Conservation (phyloP, 805 yeast genomes). For the Ogataea henricii region DNA sequence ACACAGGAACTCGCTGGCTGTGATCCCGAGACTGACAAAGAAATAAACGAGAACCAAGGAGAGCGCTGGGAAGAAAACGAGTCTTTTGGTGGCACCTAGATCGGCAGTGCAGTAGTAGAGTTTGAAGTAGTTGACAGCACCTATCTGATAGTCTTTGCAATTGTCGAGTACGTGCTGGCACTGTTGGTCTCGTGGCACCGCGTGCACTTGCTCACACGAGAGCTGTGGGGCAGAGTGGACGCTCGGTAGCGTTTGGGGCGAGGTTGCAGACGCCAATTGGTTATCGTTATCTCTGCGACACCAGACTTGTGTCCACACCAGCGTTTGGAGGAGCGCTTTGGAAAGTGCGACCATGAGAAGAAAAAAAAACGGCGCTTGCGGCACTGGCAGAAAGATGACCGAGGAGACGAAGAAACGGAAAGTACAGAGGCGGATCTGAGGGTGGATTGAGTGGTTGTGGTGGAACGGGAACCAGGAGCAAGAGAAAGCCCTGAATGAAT, state of each 20-base stretch:
- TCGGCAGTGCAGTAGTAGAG: conserved; percentile 34
- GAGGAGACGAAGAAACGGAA: too few species aligned
- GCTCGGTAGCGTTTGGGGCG: too few species aligned
- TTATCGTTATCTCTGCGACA: not conserved
- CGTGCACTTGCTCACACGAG: conserved; percentile 27
- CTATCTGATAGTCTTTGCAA: conserved; percentile 32
- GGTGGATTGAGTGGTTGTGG: not conserved
- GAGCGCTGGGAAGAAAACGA: conserved; percentile 27
- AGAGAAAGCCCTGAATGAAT: too few species aligned
- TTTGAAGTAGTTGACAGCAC: conserved; percentile 31
- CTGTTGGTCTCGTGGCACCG: conserved; percentile 26
- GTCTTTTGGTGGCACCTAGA: conserved; percentile 12
- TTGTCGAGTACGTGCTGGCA: conserved; percentile 32
- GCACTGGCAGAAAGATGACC: too few species aligned
- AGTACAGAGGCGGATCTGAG: not conserved
- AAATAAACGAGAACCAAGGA: conserved; percentile 36
- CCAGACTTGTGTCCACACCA: not conserved
- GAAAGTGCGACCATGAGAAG: not conserved
- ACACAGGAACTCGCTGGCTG: conserved; percentile 82
- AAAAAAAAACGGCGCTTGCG: too few species aligned
- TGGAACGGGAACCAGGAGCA: not conserved
- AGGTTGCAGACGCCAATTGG: too few species aligned
- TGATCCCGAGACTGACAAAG: conserved; percentile 70
- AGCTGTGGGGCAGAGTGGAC: too few species aligned
- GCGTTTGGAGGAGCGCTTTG: not conserved